Base-by-base conservation (phyloP, 805 yeast genomes). In the Cyberlindnera amylophila region DNA sequence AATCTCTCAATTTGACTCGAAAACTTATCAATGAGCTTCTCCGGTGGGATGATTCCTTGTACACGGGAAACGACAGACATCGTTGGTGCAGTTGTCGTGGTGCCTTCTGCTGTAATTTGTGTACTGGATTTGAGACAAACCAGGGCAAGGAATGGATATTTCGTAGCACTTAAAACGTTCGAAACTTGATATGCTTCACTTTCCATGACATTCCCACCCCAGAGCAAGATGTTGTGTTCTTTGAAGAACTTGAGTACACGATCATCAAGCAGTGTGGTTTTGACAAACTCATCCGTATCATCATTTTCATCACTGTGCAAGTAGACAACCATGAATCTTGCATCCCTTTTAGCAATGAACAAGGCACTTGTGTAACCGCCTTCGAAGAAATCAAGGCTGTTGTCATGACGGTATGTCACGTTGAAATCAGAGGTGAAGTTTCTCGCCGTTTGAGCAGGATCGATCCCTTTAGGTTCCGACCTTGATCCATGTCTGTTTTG, bases 181-280 rank as follows among this genome's bases (percentile, higher is more conserved):
- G 95, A 84, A 13, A 88, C 81, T 53, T 87, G 95, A 56, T 77
- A 81, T 1, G 91, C 86, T 61, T 91, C 98, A 16, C 89, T 78
- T 43, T 80, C 79, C n/a, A 75, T 73, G 18, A 84, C 76, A 57
- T 86, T 82, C 8, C 96, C 96, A 32, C 90, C 95, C 98, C 98
- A 91, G 2, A 86, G 63, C 3, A 86, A 50, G 2, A 82, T 59
- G 34, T 85, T 73, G 36, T 71, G 73, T 16, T 74, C 72, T 16
- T 63, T 64, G 40, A 79, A 56, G 52, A 71, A 67, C 29, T 67
- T 61, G 12, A 75, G 64, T 41, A 86, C 77, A 19, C 59, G 62
- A 3, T 69, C 72, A 45, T 75, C 69, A 33, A 79, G 64, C 36
- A 88, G 59, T 3, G 87, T 72, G 10, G 71, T 71, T 12, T 70